These are phyloP conservation scores for Ichthyophthirius multifiliis DNA, from an alignment of 169 alveolate genomes.

Conservation along the genomic window DNA sequence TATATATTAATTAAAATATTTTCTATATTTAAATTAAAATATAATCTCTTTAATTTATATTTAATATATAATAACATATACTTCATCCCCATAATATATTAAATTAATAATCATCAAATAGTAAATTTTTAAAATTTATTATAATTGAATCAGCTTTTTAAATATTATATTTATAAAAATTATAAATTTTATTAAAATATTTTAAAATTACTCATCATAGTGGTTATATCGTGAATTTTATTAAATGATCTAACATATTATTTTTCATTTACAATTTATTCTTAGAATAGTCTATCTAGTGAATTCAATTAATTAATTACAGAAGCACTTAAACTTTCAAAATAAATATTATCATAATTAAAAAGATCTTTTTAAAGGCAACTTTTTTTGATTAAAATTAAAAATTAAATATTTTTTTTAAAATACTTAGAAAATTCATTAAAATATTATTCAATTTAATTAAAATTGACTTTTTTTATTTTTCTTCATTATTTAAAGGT, in stretches of 20 bases:
- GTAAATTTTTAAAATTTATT: slow-evolving; percentile 11
- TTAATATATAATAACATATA: too few relatives aligned
- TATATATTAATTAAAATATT: too few relatives aligned
- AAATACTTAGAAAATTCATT: background rate
- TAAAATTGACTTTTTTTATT: background rate
- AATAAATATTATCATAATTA: slow-evolving; percentile 38
- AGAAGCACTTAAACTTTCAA: slow-evolving; percentile 30
- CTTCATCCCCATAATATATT: slow-evolving; percentile 23
- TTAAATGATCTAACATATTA: background rate
- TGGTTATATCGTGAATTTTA: slow-evolving; percentile 12
- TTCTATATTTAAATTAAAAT: too few relatives aligned
- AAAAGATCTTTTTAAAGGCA: background rate
- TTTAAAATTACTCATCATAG: slow-evolving; percentile 2
- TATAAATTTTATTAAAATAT: background rate
- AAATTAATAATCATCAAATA: slow-evolving; percentile 26
- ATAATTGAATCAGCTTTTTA: slow-evolving; percentile 25
- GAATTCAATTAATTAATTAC: slow-evolving; percentile 21
- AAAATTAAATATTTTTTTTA: background rate
- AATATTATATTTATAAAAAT: background rate
- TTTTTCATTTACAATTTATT: background rate
- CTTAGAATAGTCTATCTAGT: background rate
- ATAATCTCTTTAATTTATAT: too few relatives aligned
- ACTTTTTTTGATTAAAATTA: background rate
- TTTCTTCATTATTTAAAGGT: background rate
- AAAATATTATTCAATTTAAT: background rate